These are phyloP conservation scores for Suillus subalutaceus DNA, from an alignment of 768 basidiomycete species.

Conservation along the genomic window DNA sequence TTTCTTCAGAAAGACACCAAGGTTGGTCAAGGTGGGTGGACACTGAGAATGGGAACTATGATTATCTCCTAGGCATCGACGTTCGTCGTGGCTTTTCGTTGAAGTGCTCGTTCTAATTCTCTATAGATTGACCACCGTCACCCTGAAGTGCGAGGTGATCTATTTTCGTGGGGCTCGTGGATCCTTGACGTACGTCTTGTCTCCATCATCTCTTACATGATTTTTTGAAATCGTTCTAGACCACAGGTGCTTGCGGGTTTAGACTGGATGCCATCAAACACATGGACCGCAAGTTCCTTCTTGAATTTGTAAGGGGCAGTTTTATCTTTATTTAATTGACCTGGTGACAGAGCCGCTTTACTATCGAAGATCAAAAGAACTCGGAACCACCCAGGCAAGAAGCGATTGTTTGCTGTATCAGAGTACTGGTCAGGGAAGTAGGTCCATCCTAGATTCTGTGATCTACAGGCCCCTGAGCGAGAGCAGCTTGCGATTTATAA, in stretches of 20 bases:
- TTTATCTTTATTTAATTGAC: background rate
- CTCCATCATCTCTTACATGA: conserved; percentile 4
- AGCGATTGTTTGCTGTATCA: conserved; percentile 66
- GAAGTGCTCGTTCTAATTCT: conserved; percentile 8
- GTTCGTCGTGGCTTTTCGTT: conserved; percentile 40
- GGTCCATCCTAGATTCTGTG: conserved; percentile 20
- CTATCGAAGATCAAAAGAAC: conserved; percentile 51
- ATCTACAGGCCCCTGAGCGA: background rate
- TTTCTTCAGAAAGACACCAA: conserved; percentile 65
- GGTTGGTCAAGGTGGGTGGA: conserved; percentile 86
- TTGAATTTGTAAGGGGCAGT: conserved; percentile 58
- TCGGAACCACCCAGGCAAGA: conserved; percentile 46
- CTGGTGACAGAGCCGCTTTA: conserved; percentile 3
- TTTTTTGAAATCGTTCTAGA: conserved; percentile 41
- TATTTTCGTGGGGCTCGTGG: conserved; percentile 81
- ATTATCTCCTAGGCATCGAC: conserved; percentile 77
- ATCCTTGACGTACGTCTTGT: conserved; percentile 51
- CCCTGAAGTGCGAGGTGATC: conserved; percentile 75
- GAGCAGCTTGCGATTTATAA: conserved; percentile 48
- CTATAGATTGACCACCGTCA: conserved; percentile 81
- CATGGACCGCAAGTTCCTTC: conserved; percentile 70
- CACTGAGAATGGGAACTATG: conserved; percentile 85
- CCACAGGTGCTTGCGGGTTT: conserved; percentile 72
- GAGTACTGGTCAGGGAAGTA: conserved; percentile 86
- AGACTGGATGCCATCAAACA: conserved; percentile 93